A percentile compares a stretch with the other conserved stretches of the same genome.
These are phyloP conservation scores for Fusarium stilboides DNA, from an alignment of 2,329 filamentous ascomycete genomes.

Conservation along the genomic window DNA sequence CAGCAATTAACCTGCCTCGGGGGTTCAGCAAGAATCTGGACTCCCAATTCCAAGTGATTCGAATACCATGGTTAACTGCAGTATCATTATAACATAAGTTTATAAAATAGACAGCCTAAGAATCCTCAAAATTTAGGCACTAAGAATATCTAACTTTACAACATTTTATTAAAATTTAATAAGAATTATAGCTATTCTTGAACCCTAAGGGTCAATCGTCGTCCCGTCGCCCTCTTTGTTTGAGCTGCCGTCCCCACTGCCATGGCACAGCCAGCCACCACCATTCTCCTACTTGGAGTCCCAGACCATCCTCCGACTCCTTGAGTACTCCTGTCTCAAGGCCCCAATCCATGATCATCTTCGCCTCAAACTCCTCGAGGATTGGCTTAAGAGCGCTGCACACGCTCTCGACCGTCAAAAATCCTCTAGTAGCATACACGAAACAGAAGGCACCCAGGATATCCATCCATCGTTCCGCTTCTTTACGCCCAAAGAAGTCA, in stretches of 20 bases:
- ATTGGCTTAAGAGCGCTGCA: slow-evolving; percentile 70
- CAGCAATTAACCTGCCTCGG: too few relatives aligned
- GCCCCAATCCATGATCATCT: slow-evolving; percentile 73
- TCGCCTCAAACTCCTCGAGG: slow-evolving; percentile 75
- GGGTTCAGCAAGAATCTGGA: too few relatives aligned
- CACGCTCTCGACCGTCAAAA: slow-evolving; percentile 67
- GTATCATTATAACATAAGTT: too few relatives aligned
- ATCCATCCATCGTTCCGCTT: slow-evolving; percentile 75
- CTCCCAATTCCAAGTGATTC: too few relatives aligned
- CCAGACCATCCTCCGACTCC: slow-evolving; percentile 57
- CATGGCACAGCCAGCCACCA: slow-evolving; percentile 74
- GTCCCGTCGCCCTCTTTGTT: slow-evolving; percentile 10
- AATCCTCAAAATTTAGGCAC: too few relatives aligned
- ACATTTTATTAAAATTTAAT: too few relatives aligned
- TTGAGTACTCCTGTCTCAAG: slow-evolving; percentile 66
- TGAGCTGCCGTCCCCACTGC: slow-evolving; percentile 42
- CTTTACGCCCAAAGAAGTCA: slow-evolving; percentile 74
- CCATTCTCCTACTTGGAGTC: slow-evolving; percentile 71
- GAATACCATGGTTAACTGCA: too few relatives aligned
- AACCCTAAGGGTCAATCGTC: slow-evolving; percentile 1
- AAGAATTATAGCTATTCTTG: too few relatives aligned
- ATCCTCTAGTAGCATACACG: slow-evolving; percentile 73
- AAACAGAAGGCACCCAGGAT: slow-evolving; percentile 75
- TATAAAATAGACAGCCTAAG: too few relatives aligned
- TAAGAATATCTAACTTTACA: too few relatives aligned